phyloP scores from a whole-genome alignment of 1,284 basidiomycete genomes.

The Sporisorium iseilematis-ciliati region DNA sequence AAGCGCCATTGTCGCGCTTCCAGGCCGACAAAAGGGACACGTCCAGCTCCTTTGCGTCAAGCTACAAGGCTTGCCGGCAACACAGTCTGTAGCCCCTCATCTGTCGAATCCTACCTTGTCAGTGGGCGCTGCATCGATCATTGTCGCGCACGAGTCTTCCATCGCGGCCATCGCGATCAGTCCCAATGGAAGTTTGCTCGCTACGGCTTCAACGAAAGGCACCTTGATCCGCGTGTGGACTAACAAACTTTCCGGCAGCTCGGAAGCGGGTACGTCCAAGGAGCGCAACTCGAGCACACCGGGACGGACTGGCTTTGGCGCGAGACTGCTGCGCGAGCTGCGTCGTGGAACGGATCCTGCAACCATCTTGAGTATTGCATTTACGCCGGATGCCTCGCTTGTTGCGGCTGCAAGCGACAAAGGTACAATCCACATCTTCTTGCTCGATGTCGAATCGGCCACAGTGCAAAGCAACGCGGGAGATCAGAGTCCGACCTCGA shows the following conservation, averaged over 20 bases:
- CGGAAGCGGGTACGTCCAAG: not conserved
- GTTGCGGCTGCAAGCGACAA: conserved; percentile 64
- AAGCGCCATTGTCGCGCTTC: conserved; percentile 47
- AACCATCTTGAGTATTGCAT: conserved; percentile 56
- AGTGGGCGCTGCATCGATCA: conserved; percentile 55
- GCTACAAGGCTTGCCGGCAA: not conserved
- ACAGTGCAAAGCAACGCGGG: not conserved
- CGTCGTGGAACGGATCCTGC: conserved; percentile 60
- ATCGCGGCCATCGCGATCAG: conserved; percentile 53
- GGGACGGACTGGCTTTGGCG: conserved; percentile 40
- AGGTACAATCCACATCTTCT: conserved; percentile 63
- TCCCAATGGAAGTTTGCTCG: conserved; percentile 42
- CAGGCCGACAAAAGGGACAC: conserved; percentile 61
- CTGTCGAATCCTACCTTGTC: conserved; percentile 14
- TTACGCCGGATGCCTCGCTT: conserved; percentile 48
- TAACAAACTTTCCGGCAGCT: conserved; percentile 13
- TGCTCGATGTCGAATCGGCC: conserved; percentile 9
- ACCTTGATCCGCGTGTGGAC: conserved; percentile 62
- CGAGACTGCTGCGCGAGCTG: conserved; percentile 51
- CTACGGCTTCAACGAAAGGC: conserved; percentile 59
- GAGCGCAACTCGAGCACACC: conserved; percentile 15
- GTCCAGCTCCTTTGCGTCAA: conserved; percentile 54
- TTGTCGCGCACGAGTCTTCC: conserved; percentile 58
- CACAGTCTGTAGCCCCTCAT: not conserved
- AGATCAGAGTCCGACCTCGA: not conserved